These are phyloP conservation scores for Kuraishia floccosa DNA, from an alignment of 805 yeast genomes.

Conservation along the genomic window DNA sequence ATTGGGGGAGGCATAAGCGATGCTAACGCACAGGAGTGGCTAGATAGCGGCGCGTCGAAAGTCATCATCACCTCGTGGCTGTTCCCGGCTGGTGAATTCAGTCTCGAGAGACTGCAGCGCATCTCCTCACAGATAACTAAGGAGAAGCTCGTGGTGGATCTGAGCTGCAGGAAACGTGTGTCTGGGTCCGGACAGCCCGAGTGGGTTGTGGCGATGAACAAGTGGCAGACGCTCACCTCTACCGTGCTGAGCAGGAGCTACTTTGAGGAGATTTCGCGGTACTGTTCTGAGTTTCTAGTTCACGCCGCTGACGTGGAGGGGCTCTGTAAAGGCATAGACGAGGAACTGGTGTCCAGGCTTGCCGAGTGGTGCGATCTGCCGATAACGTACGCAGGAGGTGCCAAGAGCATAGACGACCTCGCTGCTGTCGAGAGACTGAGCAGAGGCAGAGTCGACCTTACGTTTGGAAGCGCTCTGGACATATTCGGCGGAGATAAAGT, in stretches of 20 bases:
- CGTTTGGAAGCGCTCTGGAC: conserved; percentile 88
- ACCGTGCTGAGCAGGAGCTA: conserved; percentile 42
- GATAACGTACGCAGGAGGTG: conserved; percentile 96
- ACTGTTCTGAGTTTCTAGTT: conserved; percentile 79
- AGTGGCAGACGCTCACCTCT: conserved; percentile 88
- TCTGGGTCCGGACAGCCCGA: conserved; percentile 15
- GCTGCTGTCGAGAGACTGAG: conserved; percentile 56
- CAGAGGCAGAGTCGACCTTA: conserved; percentile 76
- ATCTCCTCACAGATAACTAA: conserved; percentile 52
- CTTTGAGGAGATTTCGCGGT: conserved; percentile 40
- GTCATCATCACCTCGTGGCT: conserved; percentile 90
- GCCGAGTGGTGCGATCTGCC: conserved; percentile 74
- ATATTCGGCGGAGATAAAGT: conserved; percentile 88
- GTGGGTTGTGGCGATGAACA: conserved; percentile 97
- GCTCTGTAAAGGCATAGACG: conserved; percentile 85
- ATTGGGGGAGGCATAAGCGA: conserved; percentile 89
- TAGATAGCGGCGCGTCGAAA: conserved; percentile 69
- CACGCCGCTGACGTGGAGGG: conserved; percentile 99
- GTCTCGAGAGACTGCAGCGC: conserved; percentile 35
- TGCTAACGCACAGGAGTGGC: conserved; percentile 68
- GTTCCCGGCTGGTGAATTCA: conserved; percentile 53
- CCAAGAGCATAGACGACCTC: conserved; percentile 62
- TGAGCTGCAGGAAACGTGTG: conserved; percentile 58
- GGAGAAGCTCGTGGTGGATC: conserved; percentile 67
- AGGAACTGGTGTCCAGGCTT: conserved; percentile 54